Base-by-base conservation (phyloP, 768 basidiomycete genomes). In the Floccularia luteovirens region DNA sequence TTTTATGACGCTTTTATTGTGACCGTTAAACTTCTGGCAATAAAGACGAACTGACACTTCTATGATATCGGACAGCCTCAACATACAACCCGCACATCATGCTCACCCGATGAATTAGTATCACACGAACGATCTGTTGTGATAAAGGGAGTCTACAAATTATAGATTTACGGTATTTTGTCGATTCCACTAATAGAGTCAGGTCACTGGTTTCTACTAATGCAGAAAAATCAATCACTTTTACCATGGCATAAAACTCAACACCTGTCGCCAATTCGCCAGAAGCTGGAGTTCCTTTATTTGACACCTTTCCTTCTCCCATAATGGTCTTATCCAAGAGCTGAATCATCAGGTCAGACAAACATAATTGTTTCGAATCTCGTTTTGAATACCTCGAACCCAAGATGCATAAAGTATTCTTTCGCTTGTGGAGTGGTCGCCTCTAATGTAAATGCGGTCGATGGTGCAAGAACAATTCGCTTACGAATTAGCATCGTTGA, bases 211-310 rank as follows among this genome's bases (percentile, higher is more conserved):
- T 14, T 14, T 8, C 8, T 8, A 8, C 27, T 28, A 8, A 28
- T 8, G 10, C 8, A 28, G 14, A 28, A 14, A 28, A 28, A 14
- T 8, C 27, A 28, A 8, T 14, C 21, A 41, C 43, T 19, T 41
- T 36, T 17, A 47, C 19, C 46, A 47, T 47, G 11, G 39, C 40
- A 21, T 25, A 41, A n/a, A 47, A 14, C 31, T 47, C 46, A 28
- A 47, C 22, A n/a, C 46, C 46, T 8, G 27, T 28, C 27, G 27
- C 27, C 8, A 14, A 8, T 14, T 28, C 14, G 14, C 27, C 27
- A 8, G 8, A 8, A 8, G 27, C 27, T 28, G 27, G 27, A 28
- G 14, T 8, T 8, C 27, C 27, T 8, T 8, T 8, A 8, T 14
- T 8, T 8, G 10, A 28, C 27, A 28, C 27, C 14, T 8, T 8